These are phyloP conservation scores for Eurotiales sp. DNA, from an alignment of 2,329 filamentous ascomycete species.

Conservation along the genomic window DNA sequence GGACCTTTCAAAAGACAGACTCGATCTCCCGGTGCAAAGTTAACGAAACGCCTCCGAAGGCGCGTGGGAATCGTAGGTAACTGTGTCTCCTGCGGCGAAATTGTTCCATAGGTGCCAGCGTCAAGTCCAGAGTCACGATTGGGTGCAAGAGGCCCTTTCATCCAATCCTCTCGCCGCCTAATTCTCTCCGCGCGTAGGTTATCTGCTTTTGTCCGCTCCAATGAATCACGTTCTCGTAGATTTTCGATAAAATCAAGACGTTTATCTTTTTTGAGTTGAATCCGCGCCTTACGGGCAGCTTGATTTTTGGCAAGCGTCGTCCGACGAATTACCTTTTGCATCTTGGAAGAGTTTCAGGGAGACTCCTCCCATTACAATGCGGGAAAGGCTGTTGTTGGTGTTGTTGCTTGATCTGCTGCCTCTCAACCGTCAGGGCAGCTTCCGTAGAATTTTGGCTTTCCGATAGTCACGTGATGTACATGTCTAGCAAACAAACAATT, in stretches of 20 bases:
- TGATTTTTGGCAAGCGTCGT: constrained; percentile 65
- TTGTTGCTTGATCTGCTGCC: no score
- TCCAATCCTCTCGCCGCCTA: constrained; percentile 71
- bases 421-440: no score
- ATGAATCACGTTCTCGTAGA: constrained; percentile 27
- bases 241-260: constrained; percentile 31
- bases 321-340: constrained; percentile 69
- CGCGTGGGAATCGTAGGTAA: constrained; percentile 39
- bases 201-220: constrained; percentile 32
- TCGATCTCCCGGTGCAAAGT: constrained; percentile 66
- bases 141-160: constrained; percentile 72
- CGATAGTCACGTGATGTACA: constrained; percentile 7
- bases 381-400: constrained; percentile 18
- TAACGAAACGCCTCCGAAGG: constrained; percentile 49
- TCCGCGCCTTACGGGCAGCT: constrained; percentile 45
- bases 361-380: not conserved
- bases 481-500: not conserved
- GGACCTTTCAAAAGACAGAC: constrained; percentile 75
- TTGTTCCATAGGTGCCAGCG: constrained; percentile 58
- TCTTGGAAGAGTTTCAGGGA: constrained; percentile 29
- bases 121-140: constrained; percentile 64
- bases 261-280: constrained; percentile 41
- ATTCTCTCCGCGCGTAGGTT: constrained; percentile 44
- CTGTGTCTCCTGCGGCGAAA: constrained; percentile 37
- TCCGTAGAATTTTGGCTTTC: constrained; percentile 10